A percentile compares a stretch with the other conserved stretches of the same genome.
Evolutionary conservation across 78 protist species (phyloP).

Genomic region (Polysphondylium violaceum): DNA sequence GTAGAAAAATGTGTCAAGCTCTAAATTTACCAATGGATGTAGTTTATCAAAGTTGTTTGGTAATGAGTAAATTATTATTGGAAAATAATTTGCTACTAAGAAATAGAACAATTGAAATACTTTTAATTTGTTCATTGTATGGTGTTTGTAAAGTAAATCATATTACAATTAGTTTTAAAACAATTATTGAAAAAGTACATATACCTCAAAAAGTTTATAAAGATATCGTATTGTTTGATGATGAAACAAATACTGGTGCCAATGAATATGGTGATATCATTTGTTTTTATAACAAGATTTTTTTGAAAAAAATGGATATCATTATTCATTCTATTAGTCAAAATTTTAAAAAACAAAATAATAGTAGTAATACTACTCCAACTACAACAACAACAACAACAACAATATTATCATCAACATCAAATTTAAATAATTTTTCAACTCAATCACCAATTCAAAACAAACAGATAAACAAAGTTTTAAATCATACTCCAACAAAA

Average conservation of each 20-base stretch:
- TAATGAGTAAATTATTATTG: not conserved
- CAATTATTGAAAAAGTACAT: constrained; percentile 27
- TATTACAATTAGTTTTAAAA: not conserved
- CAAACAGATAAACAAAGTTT: not conserved
- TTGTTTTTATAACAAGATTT: constrained; percentile 47
- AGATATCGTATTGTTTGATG: constrained; percentile 20
- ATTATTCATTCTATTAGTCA: constrained; percentile 2
- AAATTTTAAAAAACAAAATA: not conserved
- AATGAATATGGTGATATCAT: constrained; percentile 31
- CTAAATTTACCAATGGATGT: constrained; percentile 10
- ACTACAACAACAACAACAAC: not conserved
- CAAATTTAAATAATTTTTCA: too few species aligned
- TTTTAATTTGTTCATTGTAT: constrained; percentile 36
- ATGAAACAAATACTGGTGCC: not conserved
- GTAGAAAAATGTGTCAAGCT: not conserved
- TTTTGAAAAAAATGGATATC: constrained; percentile 2
- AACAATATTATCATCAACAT: constrained; percentile 7
- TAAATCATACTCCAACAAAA: not conserved
- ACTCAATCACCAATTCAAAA: too few species aligned
- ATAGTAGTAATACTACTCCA: constrained; percentile 10
- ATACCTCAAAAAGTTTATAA: constrained; percentile 48
- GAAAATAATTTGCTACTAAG: not conserved
- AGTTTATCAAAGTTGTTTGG: not conserved
- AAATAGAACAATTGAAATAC: constrained; percentile 33
- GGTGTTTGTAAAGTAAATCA: constrained; percentile 54